A percentile compares a stretch with the other conserved stretches of the same genome.
These are phyloP conservation scores for Pseudocercospora musae DNA, from an alignment of 2,329 filamentous ascomycete genomes.

Conservation along the genomic window DNA sequence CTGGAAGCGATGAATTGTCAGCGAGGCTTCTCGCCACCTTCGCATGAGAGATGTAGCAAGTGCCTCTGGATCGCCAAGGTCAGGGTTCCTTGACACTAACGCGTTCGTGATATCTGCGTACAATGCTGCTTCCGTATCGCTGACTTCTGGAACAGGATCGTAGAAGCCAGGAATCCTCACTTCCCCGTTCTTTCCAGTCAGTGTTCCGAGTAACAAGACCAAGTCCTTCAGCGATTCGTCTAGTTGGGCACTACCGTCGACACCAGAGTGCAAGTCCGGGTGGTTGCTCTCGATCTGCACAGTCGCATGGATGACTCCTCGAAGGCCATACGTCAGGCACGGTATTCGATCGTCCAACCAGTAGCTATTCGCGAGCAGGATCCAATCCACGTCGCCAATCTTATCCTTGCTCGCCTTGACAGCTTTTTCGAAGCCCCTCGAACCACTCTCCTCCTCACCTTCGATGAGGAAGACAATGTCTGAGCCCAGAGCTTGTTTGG, in stretches of 20 bases:
- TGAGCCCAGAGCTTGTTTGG: constrained; percentile 77
- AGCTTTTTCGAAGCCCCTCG: constrained; percentile 81
- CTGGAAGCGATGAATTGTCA: constrained; percentile 91
- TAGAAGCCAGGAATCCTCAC: constrained; percentile 88
- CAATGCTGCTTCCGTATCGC: constrained; percentile 69
- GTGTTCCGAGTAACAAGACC: constrained; percentile 73
- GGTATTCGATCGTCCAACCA: constrained; percentile 96
- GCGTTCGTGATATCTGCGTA: constrained; percentile 82
- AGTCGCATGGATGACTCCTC: constrained; percentile 90
- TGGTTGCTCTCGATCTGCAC: constrained; percentile 81
- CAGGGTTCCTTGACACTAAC: constrained; percentile 68
- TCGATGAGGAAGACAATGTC: constrained; percentile 94
- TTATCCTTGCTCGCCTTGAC: constrained; percentile 75
- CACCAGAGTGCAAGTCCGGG: constrained; percentile 89
- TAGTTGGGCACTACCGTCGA: constrained; percentile 88
- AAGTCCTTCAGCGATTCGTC: constrained; percentile 92
- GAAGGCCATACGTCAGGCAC: constrained; percentile 88
- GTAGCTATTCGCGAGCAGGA: constrained; percentile 94
- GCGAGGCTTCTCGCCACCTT: constrained; percentile 88
- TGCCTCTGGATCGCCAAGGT: constrained; percentile 60
- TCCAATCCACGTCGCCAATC: constrained; percentile 90
- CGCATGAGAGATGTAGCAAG: constrained; percentile 85
- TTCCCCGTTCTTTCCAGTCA: constrained; percentile 76
- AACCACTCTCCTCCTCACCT: constrained; percentile 93
- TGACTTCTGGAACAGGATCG: constrained; percentile 74